Evolutionary conservation across 2,329 filamentous ascomycete species (phyloP).

Genomic region (Basipetospora chlamydospora): DNA sequence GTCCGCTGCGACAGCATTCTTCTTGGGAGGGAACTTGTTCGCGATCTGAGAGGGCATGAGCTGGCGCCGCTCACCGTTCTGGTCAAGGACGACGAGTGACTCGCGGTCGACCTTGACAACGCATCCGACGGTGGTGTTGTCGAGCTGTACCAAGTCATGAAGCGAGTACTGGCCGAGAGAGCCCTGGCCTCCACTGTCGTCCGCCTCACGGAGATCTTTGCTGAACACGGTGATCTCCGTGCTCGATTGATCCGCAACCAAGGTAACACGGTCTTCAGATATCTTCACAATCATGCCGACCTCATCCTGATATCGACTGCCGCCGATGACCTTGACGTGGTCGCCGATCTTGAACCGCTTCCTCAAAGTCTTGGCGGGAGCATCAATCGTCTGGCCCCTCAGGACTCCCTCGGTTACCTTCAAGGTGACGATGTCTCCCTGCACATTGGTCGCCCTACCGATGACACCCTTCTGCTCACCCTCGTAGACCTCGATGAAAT

Average conservation of each 20-base stretch:
- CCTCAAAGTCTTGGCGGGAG: slow-evolving; percentile 78
- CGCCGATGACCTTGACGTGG: slow-evolving; percentile 96
- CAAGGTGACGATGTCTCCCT: slow-evolving; percentile 84
- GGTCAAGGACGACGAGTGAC: slow-evolving; percentile 77
- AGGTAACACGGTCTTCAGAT: slow-evolving; percentile 77
- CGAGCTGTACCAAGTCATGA: slow-evolving; percentile 86
- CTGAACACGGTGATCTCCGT: slow-evolving; percentile 95
- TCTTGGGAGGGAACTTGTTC: slow-evolving; percentile 71
- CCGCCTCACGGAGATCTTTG: slow-evolving; percentile 86
- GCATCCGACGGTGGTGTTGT: slow-evolving; percentile 81
- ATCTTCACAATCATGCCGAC: slow-evolving; percentile 95
- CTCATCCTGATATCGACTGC: slow-evolving; percentile 86
- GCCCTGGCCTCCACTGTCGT: slow-evolving; percentile 77
- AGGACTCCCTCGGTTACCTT: slow-evolving; percentile 72
- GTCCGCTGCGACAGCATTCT: slow-evolving; percentile 79
- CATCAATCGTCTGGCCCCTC: slow-evolving; percentile 72
- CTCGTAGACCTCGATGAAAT: slow-evolving; percentile 91
- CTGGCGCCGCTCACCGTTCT: slow-evolving; percentile 69
- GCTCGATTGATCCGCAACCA: slow-evolving; percentile 85
- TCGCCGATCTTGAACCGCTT: slow-evolving; percentile 90
- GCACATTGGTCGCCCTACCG: slow-evolving; percentile 73
- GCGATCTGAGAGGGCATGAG: slow-evolving; percentile 84
- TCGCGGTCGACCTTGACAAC: slow-evolving; percentile 93
- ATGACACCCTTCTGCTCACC: slow-evolving; percentile 88
- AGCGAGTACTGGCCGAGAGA: slow-evolving; percentile 80